These are phyloP conservation scores for Tulasnella sp. DNA, from an alignment of 768 basidiomycete species.

Conservation along the genomic window DNA sequence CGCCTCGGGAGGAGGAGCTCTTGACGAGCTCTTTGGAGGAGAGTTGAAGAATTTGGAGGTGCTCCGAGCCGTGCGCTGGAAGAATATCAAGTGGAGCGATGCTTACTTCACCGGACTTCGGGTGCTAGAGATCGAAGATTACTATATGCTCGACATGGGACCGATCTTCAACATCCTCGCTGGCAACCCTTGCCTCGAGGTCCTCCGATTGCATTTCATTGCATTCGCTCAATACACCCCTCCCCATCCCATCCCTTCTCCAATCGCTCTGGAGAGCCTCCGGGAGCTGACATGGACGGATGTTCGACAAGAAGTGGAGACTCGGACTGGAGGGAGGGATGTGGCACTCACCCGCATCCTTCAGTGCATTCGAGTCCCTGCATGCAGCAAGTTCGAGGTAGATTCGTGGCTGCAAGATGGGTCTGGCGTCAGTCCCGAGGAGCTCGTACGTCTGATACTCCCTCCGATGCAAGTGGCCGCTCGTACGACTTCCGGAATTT, in stretches of 20 bases:
- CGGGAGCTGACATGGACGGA: background rate
- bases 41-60: background rate
- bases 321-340: background rate
- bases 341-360: background rate
- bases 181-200: background rate
- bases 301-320: background rate
- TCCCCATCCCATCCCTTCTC: background rate
- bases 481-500: background rate
- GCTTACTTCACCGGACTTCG: background rate
- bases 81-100: background rate
- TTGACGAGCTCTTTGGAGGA: background rate
- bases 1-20: background rate
- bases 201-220: background rate
- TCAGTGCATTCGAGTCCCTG: background rate
- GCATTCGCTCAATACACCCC: background rate
- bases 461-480: background rate
- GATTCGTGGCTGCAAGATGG: background rate
- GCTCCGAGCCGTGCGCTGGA: background rate
- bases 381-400: background rate
- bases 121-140: background rate
- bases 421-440: background rate
- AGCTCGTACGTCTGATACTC: background rate
- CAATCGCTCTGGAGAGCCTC: background rate
- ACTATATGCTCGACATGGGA: background rate
- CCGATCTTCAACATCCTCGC: background rate